Evolutionary conservation across 192 early-diverging fungal genomes (phyloP), one percentile per base, ranked within the genome.

Genomic region (Helicostylum pulchrum): DNA sequence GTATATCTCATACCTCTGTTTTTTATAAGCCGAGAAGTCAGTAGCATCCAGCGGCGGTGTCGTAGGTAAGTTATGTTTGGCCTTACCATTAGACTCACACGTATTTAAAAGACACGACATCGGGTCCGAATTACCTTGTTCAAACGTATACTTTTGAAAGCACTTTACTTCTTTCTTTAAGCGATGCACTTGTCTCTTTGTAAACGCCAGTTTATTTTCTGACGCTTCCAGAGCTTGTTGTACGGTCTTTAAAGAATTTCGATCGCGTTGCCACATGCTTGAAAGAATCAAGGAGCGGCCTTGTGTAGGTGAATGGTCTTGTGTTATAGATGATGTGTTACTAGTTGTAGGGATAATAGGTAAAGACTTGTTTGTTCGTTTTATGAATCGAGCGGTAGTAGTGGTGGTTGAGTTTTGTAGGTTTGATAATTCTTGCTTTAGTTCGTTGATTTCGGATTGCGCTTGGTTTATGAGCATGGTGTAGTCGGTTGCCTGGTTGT

Each of bases 191-290:
- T 43, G 42, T 45, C 21, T 23, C 2, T 59, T 43, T 42, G 43
- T 23, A 42, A 3, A 44, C 14, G 57, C 36, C 21, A 64, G n/a
- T 23, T 42, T 43, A 26, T 30, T 53, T 44, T 53, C 39, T 9
- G 62, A 64, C 43, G 17, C 51, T 23, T 64, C 36, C 0, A 53
- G 42, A 1, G 17, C 51, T 4, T 43, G 32, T 53, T 64, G 49
- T 52, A 64, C 11, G 6, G 17, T n/a, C 14, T 14, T 36, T 2
- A 64, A 17, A 1, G 15, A 17, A 3, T 64, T 19, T 31, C 51
- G 31, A 21, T 64, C 62, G 14, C 50, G 31, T 43, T 53, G 20
- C 62, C 62, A 64, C 51, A 64, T 53, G 0, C 14, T 26, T 23
- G 42, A 31, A n/a, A 53, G 3, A 21, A 64, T 64, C 12, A 31